phyloP scores from a whole-genome alignment of 2,329 filamentous ascomycete species.

The Trichoderma arundinaceum region DNA sequence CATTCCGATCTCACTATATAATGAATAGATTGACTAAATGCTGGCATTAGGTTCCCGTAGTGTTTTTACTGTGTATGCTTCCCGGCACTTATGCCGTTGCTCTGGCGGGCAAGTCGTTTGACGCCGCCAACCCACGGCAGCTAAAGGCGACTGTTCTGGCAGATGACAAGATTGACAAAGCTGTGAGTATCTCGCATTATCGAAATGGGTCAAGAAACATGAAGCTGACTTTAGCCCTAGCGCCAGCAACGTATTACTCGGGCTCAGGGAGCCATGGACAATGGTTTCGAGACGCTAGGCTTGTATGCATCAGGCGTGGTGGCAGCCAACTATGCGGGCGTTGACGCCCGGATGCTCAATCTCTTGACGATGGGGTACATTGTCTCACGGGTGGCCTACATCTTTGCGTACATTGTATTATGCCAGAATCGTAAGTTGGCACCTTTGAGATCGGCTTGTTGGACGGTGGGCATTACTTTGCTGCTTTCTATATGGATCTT shows the following conservation, averaged over 20 bases:
- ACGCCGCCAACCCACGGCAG: conserved; percentile 48
- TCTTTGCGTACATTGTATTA: conserved; percentile 51
- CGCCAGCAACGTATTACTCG: conserved; percentile 61
- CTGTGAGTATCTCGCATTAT: conserved; percentile 35
- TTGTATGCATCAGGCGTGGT: conserved; percentile 51
- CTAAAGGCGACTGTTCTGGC: conserved; percentile 42
- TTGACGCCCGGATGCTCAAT: conserved; percentile 49
- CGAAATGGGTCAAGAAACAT: neutral
- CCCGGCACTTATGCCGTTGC: conserved; percentile 46
- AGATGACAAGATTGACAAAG: conserved; percentile 42
- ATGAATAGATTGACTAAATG: neutral
- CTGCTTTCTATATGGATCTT: conserved; percentile 49
- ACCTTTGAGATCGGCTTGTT: conserved; percentile 47
- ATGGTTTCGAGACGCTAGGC: conserved; percentile 53
- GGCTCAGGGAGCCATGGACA: conserved; percentile 55
- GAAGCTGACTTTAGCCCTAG: conserved; percentile 37
- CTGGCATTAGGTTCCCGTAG: conserved; percentile 47
- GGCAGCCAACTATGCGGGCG: conserved; percentile 53
- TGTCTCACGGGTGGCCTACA: conserved; percentile 48
- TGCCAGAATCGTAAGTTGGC: conserved; percentile 49
- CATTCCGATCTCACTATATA: neutral
- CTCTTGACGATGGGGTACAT: conserved; percentile 49
- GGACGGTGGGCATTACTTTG: conserved; percentile 44
- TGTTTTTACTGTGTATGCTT: conserved; percentile 44
- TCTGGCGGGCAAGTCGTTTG: conserved; percentile 44